Base-by-base conservation (phyloP, 1,284 basidiomycete genomes). In the Neonothopanus nambi region DNA sequence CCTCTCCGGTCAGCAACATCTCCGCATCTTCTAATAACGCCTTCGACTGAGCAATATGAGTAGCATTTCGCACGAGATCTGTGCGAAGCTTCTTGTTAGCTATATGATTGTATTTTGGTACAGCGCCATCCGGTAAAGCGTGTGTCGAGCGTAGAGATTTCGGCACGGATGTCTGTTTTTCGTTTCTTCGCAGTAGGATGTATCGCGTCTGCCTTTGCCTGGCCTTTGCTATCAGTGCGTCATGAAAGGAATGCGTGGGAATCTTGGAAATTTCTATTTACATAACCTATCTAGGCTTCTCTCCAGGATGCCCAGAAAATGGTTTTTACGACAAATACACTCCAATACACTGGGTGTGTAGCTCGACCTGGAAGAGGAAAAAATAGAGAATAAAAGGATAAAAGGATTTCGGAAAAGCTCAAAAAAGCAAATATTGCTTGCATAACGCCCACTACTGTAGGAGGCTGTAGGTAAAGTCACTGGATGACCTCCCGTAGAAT, bases 61-160 rank as follows among this genome's bases (percentile, higher is more conserved):
- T 67, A 2, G 84, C 80, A 59, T 86, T 80, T 12, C 82, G 74
- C 30, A 79, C 77, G 0, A 95, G 75, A 57, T 89, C 80, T 3
- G 84, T 75, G 17, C 89, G 80, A 2, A 95, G 77, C 64, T 88
- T 92, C 69, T 84, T 84, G 70, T 93, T 88, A 12, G 78, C 75
- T 39, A 94, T 87, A 60, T 90, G 85, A 0, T 67, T 64, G 63
- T 87, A 79, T 40, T 73, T 79, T 2, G 73, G 70, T 20, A 46
- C 37, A 2, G 70, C 63, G 51, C 71, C 71, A 43, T 77, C 72
- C 9, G 30, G 30, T 33, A 33, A 33, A 33, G 30, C 2, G 30
- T 33, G 30, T 0, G 79, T 74, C 0, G 73, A 67, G n/a, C 75
- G 77, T 26, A 89, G 72, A 2, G 87, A 89, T 65, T 79, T 79